phyloP scores from a whole-genome alignment of 129 eudicot genomes.

The Flaveria ramosissima region DNA sequence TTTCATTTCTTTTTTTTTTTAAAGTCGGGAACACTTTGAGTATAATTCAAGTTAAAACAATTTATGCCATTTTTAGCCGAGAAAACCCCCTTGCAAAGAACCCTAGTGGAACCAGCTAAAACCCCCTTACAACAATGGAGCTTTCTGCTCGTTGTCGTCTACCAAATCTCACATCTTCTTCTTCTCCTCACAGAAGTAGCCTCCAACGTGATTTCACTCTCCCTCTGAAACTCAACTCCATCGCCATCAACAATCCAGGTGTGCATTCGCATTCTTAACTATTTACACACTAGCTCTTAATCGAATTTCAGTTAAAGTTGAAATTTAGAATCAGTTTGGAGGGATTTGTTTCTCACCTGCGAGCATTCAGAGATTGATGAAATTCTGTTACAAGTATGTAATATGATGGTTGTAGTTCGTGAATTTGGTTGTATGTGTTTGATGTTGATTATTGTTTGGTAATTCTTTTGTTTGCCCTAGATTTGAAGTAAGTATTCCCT shows the following conservation, averaged over 20 bases:
- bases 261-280: not conserved
- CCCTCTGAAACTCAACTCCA: slow-evolving; percentile 26
- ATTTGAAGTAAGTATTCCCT: not conserved
- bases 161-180: slow-evolving; percentile 15
- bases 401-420: not conserved
- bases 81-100: not conserved
- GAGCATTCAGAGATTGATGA: not conserved
- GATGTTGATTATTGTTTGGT: not conserved
- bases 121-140: slow-evolving; percentile 28
- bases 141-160: slow-evolving; percentile 15
- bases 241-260: slow-evolving; percentile 37
- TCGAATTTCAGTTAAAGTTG: not conserved
- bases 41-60: too few species aligned
- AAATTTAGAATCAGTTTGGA: not conserved
- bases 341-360: too few species aligned
- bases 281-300: not conserved
- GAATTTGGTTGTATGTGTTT: too few species aligned
- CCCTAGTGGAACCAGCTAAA: slow-evolving; percentile 31
- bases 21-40: too few species aligned
- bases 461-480: slow-evolving; percentile 4
- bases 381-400: not conserved
- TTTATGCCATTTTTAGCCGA: not conserved
- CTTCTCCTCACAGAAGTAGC: not conserved
- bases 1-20: too few species aligned
- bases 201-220: slow-evolving; percentile 12